Evolutionary conservation across 768 basidiomycete species (phyloP).

Genomic region (Naganishia antarctica): DNA sequence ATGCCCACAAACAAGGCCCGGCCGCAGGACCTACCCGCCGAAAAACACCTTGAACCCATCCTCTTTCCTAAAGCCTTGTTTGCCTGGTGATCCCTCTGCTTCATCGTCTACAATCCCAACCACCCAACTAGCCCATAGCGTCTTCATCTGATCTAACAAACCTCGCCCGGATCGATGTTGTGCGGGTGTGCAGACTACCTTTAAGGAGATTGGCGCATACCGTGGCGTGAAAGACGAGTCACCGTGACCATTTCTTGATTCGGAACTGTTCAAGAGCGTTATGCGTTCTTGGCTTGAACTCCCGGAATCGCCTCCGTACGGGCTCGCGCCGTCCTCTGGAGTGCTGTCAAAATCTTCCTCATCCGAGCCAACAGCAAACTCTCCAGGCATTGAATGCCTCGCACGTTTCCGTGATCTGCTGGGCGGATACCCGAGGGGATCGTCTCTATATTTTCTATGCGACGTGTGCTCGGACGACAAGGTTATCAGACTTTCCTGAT

Average conservation of each 20-base stretch:
- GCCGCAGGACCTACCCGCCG: slow-evolving; percentile 42
- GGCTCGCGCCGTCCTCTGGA: background rate
- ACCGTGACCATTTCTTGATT: background rate
- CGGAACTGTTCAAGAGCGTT: background rate
- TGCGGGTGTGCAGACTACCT: slow-evolving; percentile 46
- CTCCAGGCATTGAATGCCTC: background rate
- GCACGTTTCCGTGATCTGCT: background rate
- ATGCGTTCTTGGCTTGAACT: background rate
- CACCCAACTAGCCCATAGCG: slow-evolving; percentile 47
- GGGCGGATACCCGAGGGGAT: slow-evolving; percentile 16
- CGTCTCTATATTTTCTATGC: slow-evolving; percentile 1
- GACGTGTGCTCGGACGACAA: background rate
- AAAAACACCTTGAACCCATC: slow-evolving; percentile 45
- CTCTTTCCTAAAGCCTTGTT: slow-evolving; percentile 1
- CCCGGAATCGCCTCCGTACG: background rate
- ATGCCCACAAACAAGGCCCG: background rate
- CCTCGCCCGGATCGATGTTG: slow-evolving; percentile 48
- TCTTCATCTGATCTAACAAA: slow-evolving; percentile 47
- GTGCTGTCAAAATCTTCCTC: slow-evolving; percentile 7
- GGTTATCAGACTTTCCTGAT: slow-evolving; percentile 38
- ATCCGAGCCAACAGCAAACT: background rate
- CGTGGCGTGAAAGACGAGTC: background rate
- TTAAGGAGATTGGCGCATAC: slow-evolving; percentile 31
- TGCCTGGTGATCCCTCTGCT: background rate
- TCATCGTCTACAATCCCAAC: slow-evolving; percentile 34